Evolutionary conservation across 1,284 basidiomycete species (phyloP).

Genomic region (Pterulicium gracile): DNA sequence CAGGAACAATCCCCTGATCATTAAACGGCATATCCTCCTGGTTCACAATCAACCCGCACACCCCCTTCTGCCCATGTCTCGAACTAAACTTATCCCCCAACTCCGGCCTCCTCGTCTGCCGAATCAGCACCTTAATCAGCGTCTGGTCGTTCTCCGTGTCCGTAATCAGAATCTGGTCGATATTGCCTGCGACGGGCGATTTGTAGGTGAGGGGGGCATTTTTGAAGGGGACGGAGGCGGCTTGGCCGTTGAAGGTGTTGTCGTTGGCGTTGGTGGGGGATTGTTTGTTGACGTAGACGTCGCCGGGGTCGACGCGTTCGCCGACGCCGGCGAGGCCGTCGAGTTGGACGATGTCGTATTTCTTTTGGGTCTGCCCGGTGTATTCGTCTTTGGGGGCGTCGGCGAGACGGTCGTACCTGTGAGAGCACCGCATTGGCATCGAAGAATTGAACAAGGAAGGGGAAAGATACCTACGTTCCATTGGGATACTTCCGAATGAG

Average conservation of each 20-base stretch:
- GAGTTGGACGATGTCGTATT: constrained; percentile 82
- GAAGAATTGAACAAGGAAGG: constrained; percentile 27
- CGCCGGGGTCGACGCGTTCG: constrained; percentile 86
- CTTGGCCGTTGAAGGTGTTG: constrained; percentile 72
- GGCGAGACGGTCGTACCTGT: constrained; percentile 91
- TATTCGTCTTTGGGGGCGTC: constrained; percentile 78
- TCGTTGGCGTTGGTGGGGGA: constrained; percentile 87
- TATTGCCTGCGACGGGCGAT: constrained; percentile 83
- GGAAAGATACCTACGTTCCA: constrained; percentile 64
- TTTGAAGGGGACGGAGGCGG: constrained; percentile 75
- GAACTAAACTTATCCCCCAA: constrained; percentile 99
- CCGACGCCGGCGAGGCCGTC: constrained; percentile 96
- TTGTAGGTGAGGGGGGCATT: constrained; percentile 89
- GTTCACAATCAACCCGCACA: constrained; percentile 96
- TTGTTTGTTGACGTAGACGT: constrained; percentile 97
- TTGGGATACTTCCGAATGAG: constrained; percentile 96
- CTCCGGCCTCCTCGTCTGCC: constrained; percentile 94
- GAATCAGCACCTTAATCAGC: constrained; percentile 97
- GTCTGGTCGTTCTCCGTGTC: constrained; percentile 94
- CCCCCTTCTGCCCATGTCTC: constrained; percentile 97
- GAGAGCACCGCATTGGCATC: too few relatives aligned
- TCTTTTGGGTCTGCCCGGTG: constrained; percentile 67
- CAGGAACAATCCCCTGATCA: constrained; percentile 89
- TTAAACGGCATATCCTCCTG: constrained; percentile 99
- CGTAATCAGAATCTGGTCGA: constrained; percentile 97